Evolutionary conservation across 1,139 yeast species (phyloP), one percentile per base, ranked within the genome.

Genomic region (Debaryomyces sp.): DNA sequence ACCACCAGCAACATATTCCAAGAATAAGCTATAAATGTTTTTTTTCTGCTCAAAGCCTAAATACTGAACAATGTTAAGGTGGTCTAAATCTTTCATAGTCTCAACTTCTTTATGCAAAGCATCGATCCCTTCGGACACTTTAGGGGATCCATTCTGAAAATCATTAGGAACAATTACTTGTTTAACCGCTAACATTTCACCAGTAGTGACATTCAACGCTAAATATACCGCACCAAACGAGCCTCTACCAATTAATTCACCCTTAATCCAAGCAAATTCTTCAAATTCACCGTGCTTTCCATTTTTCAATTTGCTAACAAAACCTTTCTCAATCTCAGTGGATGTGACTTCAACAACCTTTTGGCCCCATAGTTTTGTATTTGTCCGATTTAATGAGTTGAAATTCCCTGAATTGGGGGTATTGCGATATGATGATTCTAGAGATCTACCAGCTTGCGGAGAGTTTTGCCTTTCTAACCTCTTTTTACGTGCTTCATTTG

Each of bases 311-410:
- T 82, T 82, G 53, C 85, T 81, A 10, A 84, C 81, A 55, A 75
- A 76, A 1, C 84, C 85, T 46, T 73, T 71, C 41, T 81, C 81
- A 47, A 83, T 80, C 50, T 85, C 86, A 29, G 80, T 81, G 1
- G 95, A 85, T 0, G 95, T 91, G 45, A 95, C 95, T 69, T 95
- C 99, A 27, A 91, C 85, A 13, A 90, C 96, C 56, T 81, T 86
- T 54, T 90, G 92, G 10, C 99, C 99, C 99, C 99, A 95, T 87
- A 95, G 82, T 68, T 94, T 94, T 2, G 99, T 95, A 60, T 95
- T 90, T 47, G 84, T 80, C 50, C 97, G 74, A 53, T 89, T 76
- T 36, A 89, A 60, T 22, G 41, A 32, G 18, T 30, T 18, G n/a
- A 13, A 10, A 17, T 23, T 30, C 21, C 81, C 56, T 17, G 27